Percentiles rank a stretch among this genome's conserved stretches.
Conservation (phyloP, 2,329 filamentous ascomycete species). For the Pseudogymnoascus sp. region DNA sequence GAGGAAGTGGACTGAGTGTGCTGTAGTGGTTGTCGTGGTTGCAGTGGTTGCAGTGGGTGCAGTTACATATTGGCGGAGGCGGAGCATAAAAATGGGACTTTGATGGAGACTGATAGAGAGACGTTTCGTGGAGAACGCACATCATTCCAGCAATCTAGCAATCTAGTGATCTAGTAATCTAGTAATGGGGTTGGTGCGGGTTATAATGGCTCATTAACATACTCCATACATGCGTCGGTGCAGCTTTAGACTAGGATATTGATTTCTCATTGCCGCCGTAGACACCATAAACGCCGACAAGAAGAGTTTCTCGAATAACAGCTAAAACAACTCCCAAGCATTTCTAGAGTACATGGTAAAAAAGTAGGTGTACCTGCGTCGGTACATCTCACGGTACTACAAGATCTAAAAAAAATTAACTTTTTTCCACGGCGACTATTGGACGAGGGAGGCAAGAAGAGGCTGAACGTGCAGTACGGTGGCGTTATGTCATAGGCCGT, state of each 20-base stretch:
- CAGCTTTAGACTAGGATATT: not conserved
- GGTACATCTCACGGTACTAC: not conserved
- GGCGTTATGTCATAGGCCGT: not conserved
- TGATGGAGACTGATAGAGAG: not conserved
- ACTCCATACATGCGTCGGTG: not conserved
- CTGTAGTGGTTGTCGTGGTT: not conserved
- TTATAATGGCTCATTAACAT: not conserved
- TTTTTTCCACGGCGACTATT: not conserved
- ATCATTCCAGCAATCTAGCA: not conserved
- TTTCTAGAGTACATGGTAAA: not conserved
- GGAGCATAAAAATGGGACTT: not conserved
- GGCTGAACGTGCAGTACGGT: not conserved
- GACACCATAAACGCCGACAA: no score
- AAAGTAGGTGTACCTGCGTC: not conserved
- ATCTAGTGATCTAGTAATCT: no score
- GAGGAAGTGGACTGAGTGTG: not conserved
- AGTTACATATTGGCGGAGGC: not conserved
- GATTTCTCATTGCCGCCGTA: not conserved
- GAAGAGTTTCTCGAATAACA: not conserved
- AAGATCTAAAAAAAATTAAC: not conserved
- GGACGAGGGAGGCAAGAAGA: not conserved
- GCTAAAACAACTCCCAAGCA: not conserved
- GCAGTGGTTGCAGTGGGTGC: not conserved
- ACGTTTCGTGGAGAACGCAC: not conserved
- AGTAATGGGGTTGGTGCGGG: not conserved